A percentile compares a stretch with the other conserved stretches of the same genome.
Conservation (phyloP, 495 filamentous ascomycete genomes). For the Talaromyces wortmannii region DNA sequence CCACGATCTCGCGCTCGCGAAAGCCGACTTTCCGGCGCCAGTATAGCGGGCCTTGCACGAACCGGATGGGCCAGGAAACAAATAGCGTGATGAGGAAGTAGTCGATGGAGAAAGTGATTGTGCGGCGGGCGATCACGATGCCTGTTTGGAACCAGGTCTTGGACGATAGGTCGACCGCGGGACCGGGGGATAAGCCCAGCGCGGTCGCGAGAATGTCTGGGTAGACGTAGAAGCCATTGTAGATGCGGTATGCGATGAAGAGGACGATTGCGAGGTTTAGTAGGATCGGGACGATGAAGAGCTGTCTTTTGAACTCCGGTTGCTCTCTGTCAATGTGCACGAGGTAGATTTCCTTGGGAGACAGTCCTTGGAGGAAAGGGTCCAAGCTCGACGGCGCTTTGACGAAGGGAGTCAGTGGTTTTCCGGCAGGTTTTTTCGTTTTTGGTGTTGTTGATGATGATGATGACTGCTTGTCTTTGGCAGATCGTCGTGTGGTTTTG, state of each 20-base stretch:
- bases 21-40: constrained; percentile 73
- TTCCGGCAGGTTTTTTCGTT: constrained; percentile 8
- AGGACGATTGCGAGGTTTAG: constrained; percentile 58
- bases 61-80: constrained; percentile 68
- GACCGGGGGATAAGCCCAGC: constrained; percentile 53
- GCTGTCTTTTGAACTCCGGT: constrained; percentile 58
- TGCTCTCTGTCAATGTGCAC: constrained; percentile 66
- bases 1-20: constrained; percentile 62
- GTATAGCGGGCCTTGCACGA: constrained; percentile 53
- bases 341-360: constrained; percentile 64
- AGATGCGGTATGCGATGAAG: constrained; percentile 55
- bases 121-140: constrained; percentile 43
- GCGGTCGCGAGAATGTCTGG: constrained; percentile 49
- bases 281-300: constrained; percentile 65
- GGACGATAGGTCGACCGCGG: constrained; percentile 47
- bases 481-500: constrained; percentile 29
- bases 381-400: constrained; percentile 48
- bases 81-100: constrained; percentile 63
- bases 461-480: constrained; percentile 4
- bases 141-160: constrained; percentile 43
- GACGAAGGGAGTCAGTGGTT: constrained; percentile 56
- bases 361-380: constrained; percentile 56
- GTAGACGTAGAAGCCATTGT: constrained; percentile 58
- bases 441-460: no score
- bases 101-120: constrained; percentile 58